Evolutionary conservation across 768 basidiomycete species (phyloP).

Genomic region (Termitomyces sp.): DNA sequence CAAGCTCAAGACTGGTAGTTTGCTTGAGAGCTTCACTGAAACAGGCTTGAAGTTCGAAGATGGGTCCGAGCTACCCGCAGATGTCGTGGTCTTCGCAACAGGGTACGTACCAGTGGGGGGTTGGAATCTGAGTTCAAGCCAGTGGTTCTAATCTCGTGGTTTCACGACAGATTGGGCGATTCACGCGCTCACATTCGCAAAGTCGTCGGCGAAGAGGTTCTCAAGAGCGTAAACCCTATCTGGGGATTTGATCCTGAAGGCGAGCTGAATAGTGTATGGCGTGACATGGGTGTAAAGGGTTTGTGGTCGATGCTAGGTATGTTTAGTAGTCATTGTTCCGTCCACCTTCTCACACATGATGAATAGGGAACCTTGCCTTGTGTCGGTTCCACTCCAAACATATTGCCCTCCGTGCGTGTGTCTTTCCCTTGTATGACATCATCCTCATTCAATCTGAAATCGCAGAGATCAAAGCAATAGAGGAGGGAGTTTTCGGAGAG

Average conservation of each 20-base stretch:
- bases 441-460: background rate
- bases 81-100: constrained; percentile 20
- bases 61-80: constrained; percentile 26
- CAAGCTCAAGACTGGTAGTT: constrained; percentile 56
- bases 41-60: constrained; percentile 41
- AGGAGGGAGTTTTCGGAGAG: constrained; percentile 16
- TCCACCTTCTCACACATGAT: background rate
- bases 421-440: background rate
- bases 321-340: too few species aligned
- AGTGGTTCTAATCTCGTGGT: too few species aligned
- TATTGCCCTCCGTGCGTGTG: constrained; percentile 53
- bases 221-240: too few species aligned
- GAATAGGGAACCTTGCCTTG: constrained; percentile 47
- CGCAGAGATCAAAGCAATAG: constrained; percentile 17
- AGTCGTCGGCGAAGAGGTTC: too few species aligned
- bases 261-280: too few species aligned
- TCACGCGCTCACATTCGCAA: too few species aligned
- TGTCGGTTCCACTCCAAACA: constrained; percentile 61
- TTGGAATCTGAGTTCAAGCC: too few species aligned
- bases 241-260: too few species aligned
- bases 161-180: too few species aligned
- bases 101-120: too few species aligned
- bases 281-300: too few species aligned
- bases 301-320: too few species aligned
- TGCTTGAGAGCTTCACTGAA: constrained; percentile 38